Evolutionary conservation across 495 filamentous ascomycete species (phyloP).

Genomic region (Thermothielavioides terrestris): DNA sequence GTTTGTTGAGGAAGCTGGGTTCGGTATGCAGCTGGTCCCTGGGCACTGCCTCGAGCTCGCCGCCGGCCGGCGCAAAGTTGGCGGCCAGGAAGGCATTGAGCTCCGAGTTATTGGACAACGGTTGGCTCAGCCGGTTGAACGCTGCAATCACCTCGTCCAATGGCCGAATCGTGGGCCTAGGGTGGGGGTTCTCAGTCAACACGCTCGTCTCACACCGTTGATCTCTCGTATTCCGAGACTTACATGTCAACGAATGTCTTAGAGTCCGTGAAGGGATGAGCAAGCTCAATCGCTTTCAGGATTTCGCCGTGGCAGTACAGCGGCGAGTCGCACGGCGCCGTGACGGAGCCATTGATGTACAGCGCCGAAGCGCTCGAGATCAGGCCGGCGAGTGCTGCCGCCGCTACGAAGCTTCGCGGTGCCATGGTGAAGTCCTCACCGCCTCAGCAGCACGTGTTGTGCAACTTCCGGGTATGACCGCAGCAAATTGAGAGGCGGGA

Average conservation of each 20-base stretch:
- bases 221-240: conserved; percentile 7
- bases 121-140: conserved; percentile 35
- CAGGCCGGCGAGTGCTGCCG: conserved; percentile 19
- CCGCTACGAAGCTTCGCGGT: conserved; percentile 12
- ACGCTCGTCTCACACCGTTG: not conserved
- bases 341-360: conserved; percentile 39
- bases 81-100: conserved; percentile 36
- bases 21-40: conserved; percentile 30
- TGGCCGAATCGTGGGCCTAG: conserved; percentile 38
- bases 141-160: conserved; percentile 37
- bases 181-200: not conserved
- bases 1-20: conserved; percentile 34
- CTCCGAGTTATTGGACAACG: conserved; percentile 40
- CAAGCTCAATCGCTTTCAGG: conserved; percentile 39
- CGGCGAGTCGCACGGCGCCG: conserved; percentile 41
- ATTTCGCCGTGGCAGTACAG: conserved; percentile 43
- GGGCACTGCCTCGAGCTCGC: conserved; percentile 39
- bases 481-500: not conserved
- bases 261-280: conserved; percentile 40
- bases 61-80: conserved; percentile 40
- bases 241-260: conserved; percentile 48
- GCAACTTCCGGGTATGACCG: not conserved
- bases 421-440: conserved; percentile 7
- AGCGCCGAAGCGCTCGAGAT: conserved; percentile 22
- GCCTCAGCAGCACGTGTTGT: not conserved